Conservation (phyloP, 2,329 filamentous ascomycete genomes). For the Catunica adiposa region DNA sequence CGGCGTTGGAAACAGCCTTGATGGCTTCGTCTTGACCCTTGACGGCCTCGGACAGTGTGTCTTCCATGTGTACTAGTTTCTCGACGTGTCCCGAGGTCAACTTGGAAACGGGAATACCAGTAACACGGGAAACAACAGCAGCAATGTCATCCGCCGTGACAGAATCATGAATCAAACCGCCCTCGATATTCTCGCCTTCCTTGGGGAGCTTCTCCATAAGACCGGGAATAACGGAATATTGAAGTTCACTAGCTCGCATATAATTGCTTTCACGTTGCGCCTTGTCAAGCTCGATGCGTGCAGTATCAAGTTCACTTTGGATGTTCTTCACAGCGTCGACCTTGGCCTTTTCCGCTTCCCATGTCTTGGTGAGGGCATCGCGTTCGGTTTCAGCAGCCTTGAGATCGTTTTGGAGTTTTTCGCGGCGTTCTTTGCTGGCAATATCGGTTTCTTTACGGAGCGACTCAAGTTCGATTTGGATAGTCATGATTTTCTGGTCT, state of each 20-base stretch:
- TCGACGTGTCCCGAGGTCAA: conserved; percentile 87
- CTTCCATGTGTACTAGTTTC: conserved; percentile 91
- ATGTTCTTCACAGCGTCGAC: conserved; percentile 75
- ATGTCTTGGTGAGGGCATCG: conserved; percentile 57
- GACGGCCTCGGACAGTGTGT: conserved; percentile 65
- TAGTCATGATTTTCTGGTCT: conserved; percentile 90
- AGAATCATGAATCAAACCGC: conserved; percentile 64
- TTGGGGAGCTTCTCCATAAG: conserved; percentile 66
- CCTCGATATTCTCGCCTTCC: conserved; percentile 39
- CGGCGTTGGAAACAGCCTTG: conserved; percentile 77
- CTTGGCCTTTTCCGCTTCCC: conserved; percentile 78
- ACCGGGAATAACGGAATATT: conserved; percentile 72
- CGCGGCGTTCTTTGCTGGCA: conserved; percentile 69
- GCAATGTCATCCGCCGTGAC: conserved; percentile 95
- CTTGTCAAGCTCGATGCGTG: conserved; percentile 68
- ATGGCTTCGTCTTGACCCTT: conserved; percentile 90
- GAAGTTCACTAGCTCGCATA: conserved; percentile 72
- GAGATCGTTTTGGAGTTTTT: conserved; percentile 66
- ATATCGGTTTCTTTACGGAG: conserved; percentile 87
- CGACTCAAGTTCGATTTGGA: conserved; percentile 92
- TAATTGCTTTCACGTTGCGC: conserved; percentile 82
- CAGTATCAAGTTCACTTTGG: conserved; percentile 76
- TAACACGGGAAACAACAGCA: conserved; percentile 74
- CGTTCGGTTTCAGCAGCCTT: conserved; percentile 64
- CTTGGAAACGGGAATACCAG: conserved; percentile 84